Evolutionary conservation across 1,284 basidiomycete genomes (phyloP), one percentile per base, ranked within the genome.

Genomic region (Cutaneotrichosporon sp.): DNA sequence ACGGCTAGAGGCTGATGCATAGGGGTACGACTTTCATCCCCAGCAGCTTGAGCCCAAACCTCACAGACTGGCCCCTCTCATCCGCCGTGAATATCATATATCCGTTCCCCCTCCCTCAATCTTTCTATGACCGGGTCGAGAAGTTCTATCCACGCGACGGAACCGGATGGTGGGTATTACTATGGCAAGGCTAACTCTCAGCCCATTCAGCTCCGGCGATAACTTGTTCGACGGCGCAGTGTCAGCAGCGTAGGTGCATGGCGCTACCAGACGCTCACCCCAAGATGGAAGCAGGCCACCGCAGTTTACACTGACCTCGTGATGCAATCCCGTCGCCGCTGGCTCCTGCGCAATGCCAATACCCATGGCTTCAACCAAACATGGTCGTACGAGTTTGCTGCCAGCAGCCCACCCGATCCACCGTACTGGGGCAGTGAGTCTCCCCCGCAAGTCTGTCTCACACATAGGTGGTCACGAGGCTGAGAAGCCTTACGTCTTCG

Each of bases 151-250:
- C 43, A 20, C 43, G 43, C 12, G 31, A 45, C 43, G 43, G 43
- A 11, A 45, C 29, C 1, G 43, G 43, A 2, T 45, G 43, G 43
- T 45, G 29, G 5, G 43, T 19, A 17, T 7, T 5, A 26, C 4
- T 3, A 5, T 24, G 27, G 27, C 29, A 14, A 31, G n/a, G n/a
- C n/a, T n/a, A n/a, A n/a, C n/a, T n/a, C n/a, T n/a, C 50, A 68
- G 49, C 37, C 71, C 71, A 0, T 74, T 60, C 54, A 60, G 52
- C 20, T 68, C 70, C 1, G 71, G 70, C 38, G 71, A 70, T 54
- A 55, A 71, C 27, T 69, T 68, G 0, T 72, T 72, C 22, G 24
- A 41, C 24, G 22, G 22, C 0, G n/a, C 20, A 2, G 38, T 41
- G 3, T 41, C 38, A 5, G 22, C 38, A 16, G 38, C 38, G 38